Evolutionary conservation across 805 yeast species (phyloP), one percentile per base, ranked within the genome.

Genomic region (Suhomyces sp.): DNA sequence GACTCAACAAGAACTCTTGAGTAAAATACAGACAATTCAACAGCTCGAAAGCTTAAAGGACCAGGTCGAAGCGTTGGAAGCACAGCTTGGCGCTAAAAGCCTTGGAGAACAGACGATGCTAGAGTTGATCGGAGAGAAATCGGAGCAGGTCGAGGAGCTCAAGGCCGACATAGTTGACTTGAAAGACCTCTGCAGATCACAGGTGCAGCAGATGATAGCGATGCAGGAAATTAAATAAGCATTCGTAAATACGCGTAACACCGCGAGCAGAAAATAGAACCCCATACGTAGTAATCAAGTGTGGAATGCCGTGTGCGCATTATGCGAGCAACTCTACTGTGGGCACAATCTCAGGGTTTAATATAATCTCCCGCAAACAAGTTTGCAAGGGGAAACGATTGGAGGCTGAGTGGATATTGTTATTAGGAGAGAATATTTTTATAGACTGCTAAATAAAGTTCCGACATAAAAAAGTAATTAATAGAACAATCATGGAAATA

Each of bases 121-220:
- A 44, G 87, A 84, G 58, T 64, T 88, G 52, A 75, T 93, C 13
- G 97, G 97, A 5, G 97, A 92, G 63, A 91, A 91, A 64, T 79
- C 89, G 5, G 99, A 96, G 65, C 78, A 76, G 55, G 93, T 89
- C 4, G 87, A 84, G 51, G 99, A 94, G 67, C 76, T 94, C 44
- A 80, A 78, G 57, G 96, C 96, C 6, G 99, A 94, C 63, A 93
- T 94, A 15, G 79, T 76, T 4, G 99, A 94, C 68, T 76, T 93
- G 68, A 94, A 94, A 68, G 96, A 89, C 45, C 75, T 94, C 74
- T 80, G 90, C 66, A 78, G 83, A 54, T 80, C 80, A 55, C 99
- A 93, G 68, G 92, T 93, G 43, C 96, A 89, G 66, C 94, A 92
- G 57, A 78, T 93, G 81, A 84, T 90, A 43, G 54, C 48, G 35